Percentiles rank a stretch among this genome's conserved stretches.
These are phyloP conservation scores for Hypoxylon lenormandii DNA, from an alignment of 495 filamentous ascomycete species.

Conservation along the genomic window DNA sequence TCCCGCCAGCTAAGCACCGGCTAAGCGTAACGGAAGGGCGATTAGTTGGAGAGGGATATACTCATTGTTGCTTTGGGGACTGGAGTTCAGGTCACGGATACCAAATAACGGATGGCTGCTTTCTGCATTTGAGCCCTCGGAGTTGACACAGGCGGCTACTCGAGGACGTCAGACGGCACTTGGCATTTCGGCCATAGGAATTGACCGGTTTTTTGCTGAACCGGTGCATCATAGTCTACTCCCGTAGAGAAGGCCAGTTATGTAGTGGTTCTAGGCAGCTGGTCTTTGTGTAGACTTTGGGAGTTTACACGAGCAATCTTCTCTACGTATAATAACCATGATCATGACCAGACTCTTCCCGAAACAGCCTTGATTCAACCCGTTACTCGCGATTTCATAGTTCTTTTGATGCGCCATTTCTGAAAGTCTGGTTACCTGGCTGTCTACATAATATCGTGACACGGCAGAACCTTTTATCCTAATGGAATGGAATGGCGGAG, in stretches of 20 bases:
- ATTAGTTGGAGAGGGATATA: slow-evolving; percentile 20
- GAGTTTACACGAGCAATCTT: slow-evolving; percentile 7
- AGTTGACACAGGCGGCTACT: slow-evolving; percentile 32
- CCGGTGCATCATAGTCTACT: slow-evolving; percentile 4
- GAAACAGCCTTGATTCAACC: too few species aligned
- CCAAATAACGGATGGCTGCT: slow-evolving; percentile 49
- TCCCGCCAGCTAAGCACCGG: slow-evolving; percentile 73
- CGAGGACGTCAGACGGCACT: slow-evolving; percentile 26
- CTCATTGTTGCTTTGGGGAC: slow-evolving; percentile 39
- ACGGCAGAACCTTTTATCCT: too few species aligned
- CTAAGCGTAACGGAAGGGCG: slow-evolving; percentile 41
- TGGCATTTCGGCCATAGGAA: slow-evolving; percentile 16
- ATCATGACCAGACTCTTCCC: background rate
- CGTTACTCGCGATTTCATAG: too few species aligned
- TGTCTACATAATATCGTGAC: too few species aligned
- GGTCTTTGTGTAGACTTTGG: slow-evolving; percentile 8
- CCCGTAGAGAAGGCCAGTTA: background rate
- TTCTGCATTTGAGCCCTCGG: slow-evolving; percentile 48
- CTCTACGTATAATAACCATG: slow-evolving; percentile 1
- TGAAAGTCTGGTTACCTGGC: too few species aligned
- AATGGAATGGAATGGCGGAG: background rate
- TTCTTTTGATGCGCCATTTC: background rate
- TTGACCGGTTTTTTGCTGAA: slow-evolving; percentile 12
- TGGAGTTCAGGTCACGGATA: slow-evolving; percentile 52
- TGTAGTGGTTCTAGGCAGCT: background rate